Percentiles rank a stretch among this genome's conserved stretches.
phyloP scores from a whole-genome alignment of 2,329 filamentous ascomycete genomes.

The Fusarium brachygibbosum region DNA sequence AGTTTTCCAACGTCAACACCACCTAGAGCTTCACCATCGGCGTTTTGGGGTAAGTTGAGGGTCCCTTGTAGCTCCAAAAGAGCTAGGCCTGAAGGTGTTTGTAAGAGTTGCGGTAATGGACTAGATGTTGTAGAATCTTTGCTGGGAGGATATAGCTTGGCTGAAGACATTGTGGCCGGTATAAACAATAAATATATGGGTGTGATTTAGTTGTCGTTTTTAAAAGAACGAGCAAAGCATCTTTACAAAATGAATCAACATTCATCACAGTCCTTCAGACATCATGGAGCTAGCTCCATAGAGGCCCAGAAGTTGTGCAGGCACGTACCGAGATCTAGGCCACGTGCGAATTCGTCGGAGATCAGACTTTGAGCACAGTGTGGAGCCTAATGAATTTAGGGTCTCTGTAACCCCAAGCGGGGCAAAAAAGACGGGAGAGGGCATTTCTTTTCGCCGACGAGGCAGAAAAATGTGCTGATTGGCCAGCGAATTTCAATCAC shows the following conservation, averaged over 20 bases:
- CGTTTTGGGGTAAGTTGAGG: slow-evolving; percentile 76
- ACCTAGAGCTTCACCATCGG: slow-evolving; percentile 50
- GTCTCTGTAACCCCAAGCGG: slow-evolving; percentile 15
- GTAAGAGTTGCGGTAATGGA: slow-evolving; percentile 84
- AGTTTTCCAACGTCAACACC: slow-evolving; percentile 73
- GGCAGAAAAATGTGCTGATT: slow-evolving; percentile 49
- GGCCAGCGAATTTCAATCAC: slow-evolving; percentile 44
- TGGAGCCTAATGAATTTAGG: background rate
- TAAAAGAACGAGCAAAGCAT: background rate
- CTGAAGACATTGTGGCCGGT: slow-evolving; percentile 52
- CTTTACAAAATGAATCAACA: background rate
- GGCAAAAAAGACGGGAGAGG: background rate
- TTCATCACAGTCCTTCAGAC: background rate
- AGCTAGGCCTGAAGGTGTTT: slow-evolving; percentile 90
- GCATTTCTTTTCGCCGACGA: slow-evolving; percentile 45
- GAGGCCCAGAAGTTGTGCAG: background rate
- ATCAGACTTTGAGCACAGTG: slow-evolving; percentile 15
- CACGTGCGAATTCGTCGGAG: background rate
- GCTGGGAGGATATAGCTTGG: slow-evolving; percentile 58
- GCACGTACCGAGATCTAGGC: slow-evolving; percentile 19
- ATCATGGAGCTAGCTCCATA: background rate
- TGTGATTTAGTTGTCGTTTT: background rate
- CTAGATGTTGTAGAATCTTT: slow-evolving; percentile 51
- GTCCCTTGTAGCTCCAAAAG: slow-evolving; percentile 93
- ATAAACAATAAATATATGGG: background rate